Conservation (phyloP, 2,329 filamentous ascomycete species). For the Colletotrichum eleusines region DNA sequence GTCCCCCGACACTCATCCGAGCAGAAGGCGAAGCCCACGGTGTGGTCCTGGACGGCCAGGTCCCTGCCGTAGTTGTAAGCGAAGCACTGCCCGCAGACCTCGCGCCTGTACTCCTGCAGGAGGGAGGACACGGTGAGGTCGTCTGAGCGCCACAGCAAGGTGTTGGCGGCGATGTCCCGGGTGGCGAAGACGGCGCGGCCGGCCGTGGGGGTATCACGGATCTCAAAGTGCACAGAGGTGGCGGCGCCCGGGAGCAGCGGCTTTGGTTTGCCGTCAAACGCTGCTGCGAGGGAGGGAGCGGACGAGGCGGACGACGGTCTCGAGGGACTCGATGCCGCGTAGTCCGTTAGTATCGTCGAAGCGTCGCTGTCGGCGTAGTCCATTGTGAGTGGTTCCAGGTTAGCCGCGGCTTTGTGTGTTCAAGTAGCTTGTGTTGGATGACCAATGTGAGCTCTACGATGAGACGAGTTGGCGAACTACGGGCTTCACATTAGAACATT, state of each 20-base stretch:
- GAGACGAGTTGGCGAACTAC: not conserved
- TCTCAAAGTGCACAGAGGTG: conserved; percentile 30
- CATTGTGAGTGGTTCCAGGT: conserved; percentile 17
- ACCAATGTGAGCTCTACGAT: not conserved
- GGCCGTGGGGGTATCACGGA: conserved; percentile 32
- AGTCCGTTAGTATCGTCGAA: conserved; percentile 31
- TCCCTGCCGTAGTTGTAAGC: conserved; percentile 32
- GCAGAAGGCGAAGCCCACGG: conserved; percentile 35
- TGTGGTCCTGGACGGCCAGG: conserved; percentile 22
- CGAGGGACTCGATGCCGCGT: conserved; percentile 47
- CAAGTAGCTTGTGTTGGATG: not conserved
- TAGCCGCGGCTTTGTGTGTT: not conserved
- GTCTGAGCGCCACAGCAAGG: conserved; percentile 34
- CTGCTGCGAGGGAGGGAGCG: conserved; percentile 6
- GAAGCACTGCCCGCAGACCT: conserved; percentile 37
- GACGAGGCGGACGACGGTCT: conserved; percentile 34
- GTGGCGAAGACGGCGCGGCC: conserved; percentile 37
- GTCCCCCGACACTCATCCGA: conserved; percentile 13
- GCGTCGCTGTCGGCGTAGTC: conserved; percentile 15
- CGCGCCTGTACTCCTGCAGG: conserved; percentile 35
- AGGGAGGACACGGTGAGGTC: conserved; percentile 32
- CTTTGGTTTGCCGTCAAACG: conserved; percentile 1
- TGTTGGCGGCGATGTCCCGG: not conserved
- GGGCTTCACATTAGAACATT: not conserved
- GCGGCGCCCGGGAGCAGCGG: conserved; percentile 17